These are phyloP conservation scores for Aspergillus brasiliensis DNA, from an alignment of 2,329 filamentous ascomycete species.

Conservation along the genomic window DNA sequence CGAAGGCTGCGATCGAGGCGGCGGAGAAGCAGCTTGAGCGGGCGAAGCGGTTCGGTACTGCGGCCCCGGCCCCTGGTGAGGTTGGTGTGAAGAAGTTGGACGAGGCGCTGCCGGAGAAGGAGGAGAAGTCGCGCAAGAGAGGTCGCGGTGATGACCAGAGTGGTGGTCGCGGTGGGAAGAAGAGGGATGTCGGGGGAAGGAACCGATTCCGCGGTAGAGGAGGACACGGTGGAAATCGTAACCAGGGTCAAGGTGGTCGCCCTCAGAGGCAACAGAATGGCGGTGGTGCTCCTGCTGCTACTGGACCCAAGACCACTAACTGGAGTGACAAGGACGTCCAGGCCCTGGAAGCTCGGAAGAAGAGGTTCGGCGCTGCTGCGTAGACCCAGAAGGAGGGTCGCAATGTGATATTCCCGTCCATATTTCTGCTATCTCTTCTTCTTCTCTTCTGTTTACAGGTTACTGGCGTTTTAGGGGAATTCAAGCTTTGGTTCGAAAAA, in stretches of 20 bases:
- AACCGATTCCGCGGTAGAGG: constrained; percentile 30
- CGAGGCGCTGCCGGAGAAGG: constrained; percentile 47
- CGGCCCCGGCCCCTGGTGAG: constrained; percentile 12
- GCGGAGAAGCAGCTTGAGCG: constrained; percentile 49
- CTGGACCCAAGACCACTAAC: constrained; percentile 15
- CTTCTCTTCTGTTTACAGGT: constrained; percentile 17
- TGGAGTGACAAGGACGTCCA: constrained; percentile 45
- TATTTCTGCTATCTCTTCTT: constrained; percentile 8
- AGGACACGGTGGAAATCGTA: constrained; percentile 23
- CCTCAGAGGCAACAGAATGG: constrained; percentile 19
- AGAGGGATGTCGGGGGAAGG: constrained; percentile 39
- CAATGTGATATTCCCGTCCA: constrained; percentile 7
- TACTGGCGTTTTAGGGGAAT: constrained; percentile 18
- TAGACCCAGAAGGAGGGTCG: constrained; percentile 10
- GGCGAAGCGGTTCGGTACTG: constrained; percentile 50
- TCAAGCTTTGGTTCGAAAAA: neutral
- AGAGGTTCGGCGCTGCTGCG: constrained; percentile 45
- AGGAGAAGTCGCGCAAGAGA: constrained; percentile 46
- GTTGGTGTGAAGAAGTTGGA: constrained; percentile 47
- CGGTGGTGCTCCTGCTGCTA: constrained; percentile 20
- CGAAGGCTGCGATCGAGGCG: constrained; percentile 41
- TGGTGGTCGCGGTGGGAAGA: constrained; percentile 45
- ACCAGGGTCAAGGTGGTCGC: constrained; percentile 24
- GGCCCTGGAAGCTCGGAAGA: constrained; percentile 52
- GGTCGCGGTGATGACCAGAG: constrained; percentile 40